Base-by-base conservation (phyloP, 148 eudicot genomes). In the Nyssa sinensis region DNA sequence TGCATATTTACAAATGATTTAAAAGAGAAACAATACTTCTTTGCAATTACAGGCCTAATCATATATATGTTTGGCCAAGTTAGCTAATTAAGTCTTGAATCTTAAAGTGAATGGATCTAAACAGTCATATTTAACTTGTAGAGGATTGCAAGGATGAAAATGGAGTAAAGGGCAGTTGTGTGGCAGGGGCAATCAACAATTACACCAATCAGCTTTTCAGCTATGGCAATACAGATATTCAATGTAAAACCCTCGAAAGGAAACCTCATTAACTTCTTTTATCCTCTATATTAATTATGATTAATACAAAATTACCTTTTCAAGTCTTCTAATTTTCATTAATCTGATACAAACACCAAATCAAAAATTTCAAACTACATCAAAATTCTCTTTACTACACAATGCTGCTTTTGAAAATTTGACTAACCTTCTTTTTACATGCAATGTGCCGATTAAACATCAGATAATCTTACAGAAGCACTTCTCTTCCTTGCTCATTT, bases 141-240 rank as follows among this genome's bases (percentile, higher is more conserved):
- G 97, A 93, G 83, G 97, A 93, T 75, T 90, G 97, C 88, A 88
- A 84, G 76, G 93, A 90, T 79, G 95, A 86, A 79, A 74, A 86
- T 71, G 97, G 95, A 65, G 80, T 80, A 29, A 73, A 69, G 70
- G 91, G 72, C 75, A 81, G 88, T 75, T 93, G 97, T 69, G 95
- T 88, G 7, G 95, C 91, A 6, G 97, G 95, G 14, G 97, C 97
- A 53, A 88, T 93, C 31, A 87, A 87, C 85, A 93, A 93, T 73
- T 93, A 93, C 82, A 93, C 97, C 21, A 81, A 76, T 72, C 93
- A 93, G 75, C 95, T 93, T 39, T 88, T 85, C 74, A 77, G 71
- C 75, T 81, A 82, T 60, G 71, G 62, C 71, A 73, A 62, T 49
- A 32, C 73, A 23, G 71, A 80, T 69, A 64, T 84, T 62, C 72